Conservation (phyloP, 495 filamentous ascomycete species). For the Hapsidospora chrysogenum region DNA sequence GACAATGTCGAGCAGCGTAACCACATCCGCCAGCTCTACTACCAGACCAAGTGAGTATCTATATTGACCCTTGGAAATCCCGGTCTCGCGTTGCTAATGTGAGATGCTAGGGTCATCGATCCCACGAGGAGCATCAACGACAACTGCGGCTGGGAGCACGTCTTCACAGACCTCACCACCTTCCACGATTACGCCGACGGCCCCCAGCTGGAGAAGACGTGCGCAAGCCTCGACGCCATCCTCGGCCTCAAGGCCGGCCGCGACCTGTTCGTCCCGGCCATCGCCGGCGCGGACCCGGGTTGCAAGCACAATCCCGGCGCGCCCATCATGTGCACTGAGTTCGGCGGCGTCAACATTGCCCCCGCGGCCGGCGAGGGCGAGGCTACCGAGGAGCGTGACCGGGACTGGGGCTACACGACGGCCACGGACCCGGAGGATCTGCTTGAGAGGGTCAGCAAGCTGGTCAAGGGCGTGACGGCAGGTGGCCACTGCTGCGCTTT, state of each 20-base stretch:
- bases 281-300: slow-evolving; percentile 23
- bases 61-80: too few relatives aligned
- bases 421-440: slow-evolving; percentile 15
- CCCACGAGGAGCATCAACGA: slow-evolving; percentile 42
- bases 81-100: slow-evolving; percentile 2
- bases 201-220: slow-evolving; percentile 26
- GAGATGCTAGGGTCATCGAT: slow-evolving; percentile 25
- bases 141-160: slow-evolving; percentile 50
- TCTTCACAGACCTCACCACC: slow-evolving; percentile 38
- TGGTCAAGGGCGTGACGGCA: slow-evolving; percentile 12
- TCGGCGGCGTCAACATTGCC: slow-evolving; percentile 42
- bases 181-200: slow-evolving; percentile 45
- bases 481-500: slow-evolving; percentile 12
- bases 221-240: slow-evolving; percentile 26
- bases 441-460: slow-evolving; percentile 11
- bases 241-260: slow-evolving; percentile 24
- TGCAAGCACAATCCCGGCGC: slow-evolving; percentile 27
- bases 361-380: slow-evolving; percentile 16
- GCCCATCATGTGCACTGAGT: slow-evolving; percentile 40
- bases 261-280: slow-evolving; percentile 29
- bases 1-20: slow-evolving; percentile 35
- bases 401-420: slow-evolving; percentile 21
- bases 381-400: not conserved
- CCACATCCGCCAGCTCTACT: slow-evolving; percentile 40
- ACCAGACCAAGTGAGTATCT: slow-evolving; percentile 40